phyloP scores from a whole-genome alignment of 208 protist species.

The Crithidia bombi region DNA sequence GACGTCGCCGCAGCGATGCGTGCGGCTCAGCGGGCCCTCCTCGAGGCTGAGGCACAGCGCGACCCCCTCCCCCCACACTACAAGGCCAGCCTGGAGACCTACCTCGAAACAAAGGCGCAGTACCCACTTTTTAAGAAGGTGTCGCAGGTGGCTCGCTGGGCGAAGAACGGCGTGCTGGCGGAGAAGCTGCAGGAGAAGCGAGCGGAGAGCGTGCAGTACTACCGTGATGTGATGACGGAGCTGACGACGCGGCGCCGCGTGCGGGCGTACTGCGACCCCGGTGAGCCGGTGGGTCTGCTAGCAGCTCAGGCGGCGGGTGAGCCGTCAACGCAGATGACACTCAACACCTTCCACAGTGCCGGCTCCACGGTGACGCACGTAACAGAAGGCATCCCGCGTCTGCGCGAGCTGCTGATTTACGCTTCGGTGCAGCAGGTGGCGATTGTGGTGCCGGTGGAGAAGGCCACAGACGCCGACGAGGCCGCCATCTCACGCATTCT shows the following conservation, averaged over 20 bases:
- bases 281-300: constrained; percentile 97
- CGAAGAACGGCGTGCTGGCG: constrained; percentile 38
- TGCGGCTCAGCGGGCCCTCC: constrained; percentile 37
- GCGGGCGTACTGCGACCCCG: constrained; percentile 87
- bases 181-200: constrained; percentile 75
- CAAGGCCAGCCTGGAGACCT: constrained; percentile 45
- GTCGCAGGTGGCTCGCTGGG: constrained; percentile 81
- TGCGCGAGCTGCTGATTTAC: constrained; percentile 99
- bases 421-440: constrained; percentile 90
- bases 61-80: constrained; percentile 67
- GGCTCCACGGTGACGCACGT: constrained; percentile 99
- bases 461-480: constrained; percentile 63
- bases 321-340: constrained; percentile 99
- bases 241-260: constrained; percentile 61
- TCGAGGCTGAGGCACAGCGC: constrained; percentile 39
- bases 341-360: constrained; percentile 99
- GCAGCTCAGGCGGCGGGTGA: constrained; percentile 99
- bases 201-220: constrained; percentile 60
- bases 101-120: constrained; percentile 62
- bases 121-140: constrained; percentile 80
- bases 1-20: constrained; percentile 43
- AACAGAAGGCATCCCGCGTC: constrained; percentile 99
- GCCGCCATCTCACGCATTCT: constrained; percentile 61
- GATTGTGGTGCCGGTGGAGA: constrained; percentile 87
- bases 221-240: constrained; percentile 59